These are phyloP conservation scores for Trichoderma sp. DNA, from an alignment of 2,329 filamentous ascomycete species.

Conservation along the genomic window DNA sequence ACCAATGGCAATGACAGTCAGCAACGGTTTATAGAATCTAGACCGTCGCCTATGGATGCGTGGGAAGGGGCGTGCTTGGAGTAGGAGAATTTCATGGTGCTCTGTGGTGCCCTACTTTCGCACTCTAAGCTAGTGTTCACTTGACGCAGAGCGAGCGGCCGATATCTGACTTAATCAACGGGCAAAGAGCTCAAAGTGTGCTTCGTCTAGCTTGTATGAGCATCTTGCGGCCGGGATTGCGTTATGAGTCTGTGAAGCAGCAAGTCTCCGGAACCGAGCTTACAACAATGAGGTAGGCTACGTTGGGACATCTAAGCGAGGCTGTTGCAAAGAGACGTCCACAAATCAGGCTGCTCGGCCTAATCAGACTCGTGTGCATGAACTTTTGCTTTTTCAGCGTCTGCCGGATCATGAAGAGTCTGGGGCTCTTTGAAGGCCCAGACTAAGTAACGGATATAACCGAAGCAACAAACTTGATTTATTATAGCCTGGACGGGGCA, in stretches of 20 bases:
- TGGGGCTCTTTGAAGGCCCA: background rate
- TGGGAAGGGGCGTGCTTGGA: constrained; percentile 15
- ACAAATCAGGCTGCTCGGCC: background rate
- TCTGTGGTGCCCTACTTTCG: background rate
- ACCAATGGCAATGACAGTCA: constrained; percentile 13
- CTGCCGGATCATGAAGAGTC: no score
- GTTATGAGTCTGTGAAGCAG: background rate
- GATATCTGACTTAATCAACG: background rate
- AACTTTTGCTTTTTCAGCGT: background rate
- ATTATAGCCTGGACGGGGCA: background rate
- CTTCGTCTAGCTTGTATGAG: background rate
- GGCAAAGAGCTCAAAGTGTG: background rate
- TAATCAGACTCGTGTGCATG: background rate
- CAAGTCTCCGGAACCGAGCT: background rate
- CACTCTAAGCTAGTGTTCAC: background rate
- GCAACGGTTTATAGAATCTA: constrained; percentile 17
- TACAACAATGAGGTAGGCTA: background rate
- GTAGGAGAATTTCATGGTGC: background rate
- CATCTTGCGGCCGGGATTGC: background rate
- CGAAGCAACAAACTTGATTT: background rate
- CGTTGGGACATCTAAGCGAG: no score
- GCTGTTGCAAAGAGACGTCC: background rate
- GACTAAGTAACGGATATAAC: background rate
- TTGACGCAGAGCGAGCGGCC: background rate
- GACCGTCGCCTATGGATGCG: constrained; percentile 20